A percentile compares a stretch with the other conserved stretches of the same genome.
Conservation (phyloP, 768 basidiomycete species). For the Phanerodontia chrysosporium region DNA sequence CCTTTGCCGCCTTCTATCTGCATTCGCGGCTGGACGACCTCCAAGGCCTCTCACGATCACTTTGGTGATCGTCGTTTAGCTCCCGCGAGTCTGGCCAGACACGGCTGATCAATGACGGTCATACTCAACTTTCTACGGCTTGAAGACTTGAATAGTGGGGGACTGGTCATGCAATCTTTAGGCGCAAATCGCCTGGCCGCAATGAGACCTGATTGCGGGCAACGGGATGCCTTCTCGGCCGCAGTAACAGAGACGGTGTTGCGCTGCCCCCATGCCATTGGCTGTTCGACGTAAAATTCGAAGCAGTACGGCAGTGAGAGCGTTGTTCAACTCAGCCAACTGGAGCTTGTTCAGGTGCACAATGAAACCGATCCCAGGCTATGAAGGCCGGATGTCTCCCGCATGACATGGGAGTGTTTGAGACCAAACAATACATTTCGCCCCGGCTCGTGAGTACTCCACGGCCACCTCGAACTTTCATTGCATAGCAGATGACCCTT, state of each 20-base stretch:
- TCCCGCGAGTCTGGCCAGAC: background rate
- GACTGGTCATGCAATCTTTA: too few relatives aligned
- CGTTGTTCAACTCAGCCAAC: background rate
- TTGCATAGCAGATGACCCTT: conserved; percentile 6
- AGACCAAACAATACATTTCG: conserved; percentile 1
- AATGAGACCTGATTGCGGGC: too few relatives aligned
- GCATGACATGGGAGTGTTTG: conserved; percentile 4
- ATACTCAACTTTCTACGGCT: background rate
- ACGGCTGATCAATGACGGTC: background rate
- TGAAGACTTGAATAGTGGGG: background rate
- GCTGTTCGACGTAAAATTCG: background rate
- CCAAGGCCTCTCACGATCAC: background rate
- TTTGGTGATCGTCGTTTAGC: background rate
- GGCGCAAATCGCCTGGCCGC: too few relatives aligned
- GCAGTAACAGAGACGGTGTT: background rate
- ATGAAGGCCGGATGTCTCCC: background rate
- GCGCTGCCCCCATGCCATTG: background rate
- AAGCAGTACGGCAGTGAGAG: background rate
- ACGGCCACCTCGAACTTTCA: background rate
- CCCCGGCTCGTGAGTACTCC: conserved; percentile 8
- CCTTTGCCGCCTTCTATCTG: background rate
- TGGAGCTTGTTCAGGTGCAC: background rate
- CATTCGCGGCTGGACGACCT: too few relatives aligned
- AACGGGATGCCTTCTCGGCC: background rate
- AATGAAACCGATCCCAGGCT: conserved; percentile 6